Evolutionary conservation across 371 early-diverging fungal species (phyloP), one percentile per base, ranked within the genome.

Genomic region (Circinella umbellata): DNA sequence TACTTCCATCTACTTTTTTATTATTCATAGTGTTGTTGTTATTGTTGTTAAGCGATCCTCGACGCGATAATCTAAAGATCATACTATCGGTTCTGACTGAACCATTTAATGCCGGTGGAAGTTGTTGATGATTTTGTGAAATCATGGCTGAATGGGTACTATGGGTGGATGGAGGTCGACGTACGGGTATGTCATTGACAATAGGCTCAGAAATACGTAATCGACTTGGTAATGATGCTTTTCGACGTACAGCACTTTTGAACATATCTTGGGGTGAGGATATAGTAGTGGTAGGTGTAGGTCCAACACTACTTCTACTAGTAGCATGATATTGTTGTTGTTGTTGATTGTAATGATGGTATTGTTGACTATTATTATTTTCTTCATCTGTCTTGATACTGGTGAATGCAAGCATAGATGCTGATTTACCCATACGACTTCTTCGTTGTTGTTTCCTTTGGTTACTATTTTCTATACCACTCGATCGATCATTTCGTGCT

Each of bases 391-490:
- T 27, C 10, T 57, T 57, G 42, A 64, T 60, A 35, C 63, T 68
- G 37, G 61, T 61, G 55, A 73, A 73, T 1, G 70, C 49, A 18
- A 73, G 59, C 73, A 73, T 73, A 4, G 73, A 73, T 11, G 61
- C 66, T 10, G 75, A 70, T 53, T 74, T 74, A 54, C 63, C 68
- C 47, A 74, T 68, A 36, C 71, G 68, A 15, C 67, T 68, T 38
- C 63, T 65, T 27, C 76, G 65, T 42, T 42, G 42, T 9, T 42
- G 42, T 38, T 70, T 68, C 69, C 70, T 64, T 39, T 61, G 66
- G 3, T 42, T 42, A 27, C 27, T 27, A 42, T 42, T 42, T 38
- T 76, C 73, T 37, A 51, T 66, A 1, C 68, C 68, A 20, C 73
- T 68, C 51, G 59, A 57, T 5, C 70, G 42, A 34, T 76, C 73